Evolutionary conservation across 176 grass and related monocot species (phyloP).

Genomic region (Hsuehochloa calcarea): DNA sequence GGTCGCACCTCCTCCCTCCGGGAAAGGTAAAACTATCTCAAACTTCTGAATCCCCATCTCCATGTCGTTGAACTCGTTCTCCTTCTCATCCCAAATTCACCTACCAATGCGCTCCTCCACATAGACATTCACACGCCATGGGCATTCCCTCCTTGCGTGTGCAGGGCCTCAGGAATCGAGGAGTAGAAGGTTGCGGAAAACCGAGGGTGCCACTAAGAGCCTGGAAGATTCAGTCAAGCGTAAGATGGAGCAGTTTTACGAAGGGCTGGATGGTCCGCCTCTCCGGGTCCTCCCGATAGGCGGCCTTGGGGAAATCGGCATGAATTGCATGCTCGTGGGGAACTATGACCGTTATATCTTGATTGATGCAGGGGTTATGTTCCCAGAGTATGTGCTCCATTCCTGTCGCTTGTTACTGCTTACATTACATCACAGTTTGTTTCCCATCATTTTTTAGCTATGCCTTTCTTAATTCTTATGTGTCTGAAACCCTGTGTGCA

Average conservation of each 20-base stretch:
- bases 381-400: constrained; percentile 79
- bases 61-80: neutral
- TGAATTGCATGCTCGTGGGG: constrained; percentile 99
- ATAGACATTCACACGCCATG: neutral
- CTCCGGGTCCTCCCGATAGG: constrained; percentile 92
- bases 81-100: neutral
- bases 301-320: constrained; percentile 94
- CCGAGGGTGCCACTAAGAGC: constrained; percentile 72
- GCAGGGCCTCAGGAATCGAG: constrained; percentile 51
- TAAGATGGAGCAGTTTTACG: constrained; percentile 97
- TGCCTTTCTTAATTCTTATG: neutral
- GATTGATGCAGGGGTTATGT: constrained; percentile 97
- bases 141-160: neutral
- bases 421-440: neutral
- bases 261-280: constrained; percentile 86
- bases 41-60: neutral
- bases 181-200: constrained; percentile 62
- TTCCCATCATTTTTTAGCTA: neutral
- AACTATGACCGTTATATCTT: constrained; percentile 96
- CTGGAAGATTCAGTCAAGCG: constrained; percentile 95
- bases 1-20: constrained; percentile 30
- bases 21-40: constrained; percentile 31
- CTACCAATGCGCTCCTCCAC: neutral
- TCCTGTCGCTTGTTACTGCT: neutral
- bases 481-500: neutral